Base-by-base conservation (phyloP, 1,139 yeast species). In the Martiniozyma asiatica region DNA sequence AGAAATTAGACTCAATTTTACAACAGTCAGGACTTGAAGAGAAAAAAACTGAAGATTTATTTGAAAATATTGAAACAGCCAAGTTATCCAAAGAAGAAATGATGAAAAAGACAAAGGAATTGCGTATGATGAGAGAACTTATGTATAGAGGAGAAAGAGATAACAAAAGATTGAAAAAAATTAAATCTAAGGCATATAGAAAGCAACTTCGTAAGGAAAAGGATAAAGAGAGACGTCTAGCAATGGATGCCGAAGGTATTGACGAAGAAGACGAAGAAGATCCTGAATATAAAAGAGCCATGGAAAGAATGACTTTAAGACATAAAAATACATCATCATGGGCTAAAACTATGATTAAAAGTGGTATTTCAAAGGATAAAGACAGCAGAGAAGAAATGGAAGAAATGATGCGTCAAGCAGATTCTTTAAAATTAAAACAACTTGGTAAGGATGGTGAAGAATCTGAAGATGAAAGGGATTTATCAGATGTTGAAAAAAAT, bases 91-190 rank as follows among this genome's bases (percentile, higher is more conserved):
- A 79, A 17, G 94, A 80, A 39, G 98, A 92, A 32, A 59, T 87
- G 58, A 61, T 63, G 37, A 72, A 75, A 49, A 69, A 94, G 41
- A 78, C 93, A 10, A 69, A 73, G 35, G 95, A 89, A 54, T 66
- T 89, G 42, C 68, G 97, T 44, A 57, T 79, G 47, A 85, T 85
- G 96, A 70, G 98, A 41, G 98, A 89, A 49, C 67, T 89, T 40
- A 82, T 89, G 94, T 89, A 85, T 58, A 69, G 97, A 48, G 96
- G 89, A 48, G 96, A 89, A 58, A 72, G 76, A 47, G 77, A 82
- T 50, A 85, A 97, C 14, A 84, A 72, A 53, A 69, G 99, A 45
- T 68, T 89, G 47, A 87, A 87, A 61, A 89, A 87, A 59, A 89
- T 89, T 56, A 89, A 89, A 56, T 84, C 96, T 26, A 92, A 87